Percentiles rank a stretch among this genome's conserved stretches.
phyloP scores from a whole-genome alignment of 2,329 filamentous ascomycete species.

The Stromatinia cepivora region DNA sequence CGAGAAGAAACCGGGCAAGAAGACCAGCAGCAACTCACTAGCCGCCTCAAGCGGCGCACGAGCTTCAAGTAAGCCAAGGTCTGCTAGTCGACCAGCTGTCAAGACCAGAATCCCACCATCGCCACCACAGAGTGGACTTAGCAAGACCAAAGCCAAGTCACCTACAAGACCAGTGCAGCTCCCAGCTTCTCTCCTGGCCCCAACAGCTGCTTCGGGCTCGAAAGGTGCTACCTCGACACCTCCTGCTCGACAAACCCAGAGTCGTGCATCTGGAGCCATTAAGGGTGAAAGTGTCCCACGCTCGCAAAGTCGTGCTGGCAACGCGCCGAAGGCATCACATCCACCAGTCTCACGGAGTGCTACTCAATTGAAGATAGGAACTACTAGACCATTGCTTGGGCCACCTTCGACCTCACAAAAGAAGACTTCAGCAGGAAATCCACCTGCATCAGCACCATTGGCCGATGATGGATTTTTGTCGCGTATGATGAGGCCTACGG shows the following conservation, averaged over 20 bases:
- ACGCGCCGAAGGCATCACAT: conserved; percentile 1
- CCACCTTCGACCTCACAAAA: conserved; percentile 53
- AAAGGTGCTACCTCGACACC: conserved; percentile 51
- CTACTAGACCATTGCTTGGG: conserved; percentile 48
- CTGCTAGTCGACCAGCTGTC: conserved; percentile 26
- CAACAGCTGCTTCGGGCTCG: conserved; percentile 68
- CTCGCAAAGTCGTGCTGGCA: conserved; percentile 36
- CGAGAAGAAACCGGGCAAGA: conserved; percentile 31
- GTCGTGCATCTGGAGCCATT: conserved; percentile 45
- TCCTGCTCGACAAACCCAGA: conserved; percentile 45
- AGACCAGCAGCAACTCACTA: conserved; percentile 29
- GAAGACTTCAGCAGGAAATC: conserved; percentile 53
- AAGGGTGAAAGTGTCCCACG: conserved; percentile 39
- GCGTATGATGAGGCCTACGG: conserved; percentile 79
- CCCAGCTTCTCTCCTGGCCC: conserved; percentile 66
- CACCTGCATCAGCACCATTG: conserved; percentile 51
- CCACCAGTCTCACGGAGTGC: conserved; percentile 33
- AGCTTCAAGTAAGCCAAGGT: conserved; percentile 33
- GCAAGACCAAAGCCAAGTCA: conserved; percentile 64
- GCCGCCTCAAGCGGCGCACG: conserved; percentile 29
- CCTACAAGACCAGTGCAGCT: conserved; percentile 68
- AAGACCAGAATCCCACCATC: conserved; percentile 36
- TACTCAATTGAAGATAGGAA: conserved; percentile 34
- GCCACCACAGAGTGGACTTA: conserved; percentile 44
- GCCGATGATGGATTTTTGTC: conserved; percentile 72